A percentile compares a stretch with the other conserved stretches of the same genome.
These are phyloP conservation scores for Colletotrichum eleusines DNA, from an alignment of 2,329 filamentous ascomycete species.

Conservation along the genomic window DNA sequence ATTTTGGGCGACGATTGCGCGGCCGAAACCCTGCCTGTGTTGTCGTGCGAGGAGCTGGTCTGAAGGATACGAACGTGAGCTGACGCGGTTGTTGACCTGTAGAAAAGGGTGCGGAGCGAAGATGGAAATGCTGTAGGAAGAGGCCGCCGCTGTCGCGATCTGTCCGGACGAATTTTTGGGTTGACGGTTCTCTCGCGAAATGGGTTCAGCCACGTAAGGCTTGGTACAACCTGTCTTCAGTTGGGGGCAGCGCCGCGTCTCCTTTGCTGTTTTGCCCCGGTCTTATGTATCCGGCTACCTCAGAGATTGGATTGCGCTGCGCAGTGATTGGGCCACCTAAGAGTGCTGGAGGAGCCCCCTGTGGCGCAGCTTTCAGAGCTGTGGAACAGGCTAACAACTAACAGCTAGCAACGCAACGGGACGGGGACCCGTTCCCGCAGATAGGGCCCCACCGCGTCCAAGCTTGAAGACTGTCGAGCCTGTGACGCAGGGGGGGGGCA, in stretches of 20 bases:
- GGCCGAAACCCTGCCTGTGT: neutral
- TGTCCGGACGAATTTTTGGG: slow-evolving; percentile 41
- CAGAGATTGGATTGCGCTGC: slow-evolving; percentile 15
- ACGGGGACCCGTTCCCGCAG: no score
- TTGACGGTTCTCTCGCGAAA: slow-evolving; percentile 29
- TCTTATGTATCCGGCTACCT: slow-evolving; percentile 34
- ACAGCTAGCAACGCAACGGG: no score
- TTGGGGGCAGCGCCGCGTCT: slow-evolving; percentile 12
- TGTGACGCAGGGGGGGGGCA: slow-evolving; percentile 38
- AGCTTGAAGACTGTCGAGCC: slow-evolving; percentile 7
- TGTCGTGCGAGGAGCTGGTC: slow-evolving; percentile 2
- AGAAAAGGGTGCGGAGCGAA: neutral
- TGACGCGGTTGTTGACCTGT: slow-evolving; percentile 11
- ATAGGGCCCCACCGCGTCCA: no score
- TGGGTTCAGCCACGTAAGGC: slow-evolving; percentile 44
- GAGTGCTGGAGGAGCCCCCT: neutral
- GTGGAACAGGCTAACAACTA: neutral
- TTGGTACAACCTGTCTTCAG: slow-evolving; percentile 23
- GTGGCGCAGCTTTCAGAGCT: slow-evolving; percentile 27
- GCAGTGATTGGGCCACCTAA: slow-evolving; percentile 26
- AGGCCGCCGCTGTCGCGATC: slow-evolving; percentile 37
- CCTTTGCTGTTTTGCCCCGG: slow-evolving; percentile 30
- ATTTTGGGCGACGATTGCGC: slow-evolving; percentile 60
- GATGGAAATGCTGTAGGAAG: slow-evolving; percentile 17
- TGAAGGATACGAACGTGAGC: neutral